A percentile compares a stretch with the other conserved stretches of the same genome.
phyloP scores from a whole-genome alignment of 352 stramenopile species.

The Globisporangium splendens region DNA sequence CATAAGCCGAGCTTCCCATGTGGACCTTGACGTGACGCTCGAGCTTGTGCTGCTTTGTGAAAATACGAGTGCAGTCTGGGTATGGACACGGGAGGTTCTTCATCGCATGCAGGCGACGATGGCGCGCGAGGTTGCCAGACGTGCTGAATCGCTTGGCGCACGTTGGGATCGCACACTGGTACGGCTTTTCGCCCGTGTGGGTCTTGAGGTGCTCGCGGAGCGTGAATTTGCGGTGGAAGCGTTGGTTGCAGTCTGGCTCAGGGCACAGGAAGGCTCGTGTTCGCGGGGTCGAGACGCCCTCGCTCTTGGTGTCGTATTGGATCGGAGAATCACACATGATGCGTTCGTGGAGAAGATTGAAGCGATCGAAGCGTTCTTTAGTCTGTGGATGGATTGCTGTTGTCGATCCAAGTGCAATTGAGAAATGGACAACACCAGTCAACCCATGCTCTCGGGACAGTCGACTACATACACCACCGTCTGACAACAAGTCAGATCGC shows the following conservation, averaged over 20 bases:
- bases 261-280: conserved; percentile 29
- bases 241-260: conserved; percentile 34
- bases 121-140: conserved; percentile 59
- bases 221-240: conserved; percentile 71
- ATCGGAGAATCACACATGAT: no score
- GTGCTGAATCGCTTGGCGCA: conserved; percentile 73
- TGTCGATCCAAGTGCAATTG: no score
- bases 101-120: conserved; percentile 52
- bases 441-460: no score
- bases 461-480: no score
- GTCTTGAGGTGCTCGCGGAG: conserved; percentile 75
- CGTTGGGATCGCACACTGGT: conserved; percentile 38
- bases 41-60: conserved; percentile 48
- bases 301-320: no score
- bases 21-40: conserved; percentile 46
- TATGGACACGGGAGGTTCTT: conserved; percentile 44
- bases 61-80: conserved; percentile 37
- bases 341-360: no score
- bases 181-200: conserved; percentile 70
- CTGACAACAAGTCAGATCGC: no score
- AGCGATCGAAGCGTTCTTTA: no score
- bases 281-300: no score
- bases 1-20: conserved; percentile 36
- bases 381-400: no score
- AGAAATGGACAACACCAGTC: no score